Conservation (phyloP, 192 early-diverging fungal genomes). For the Entomortierella lignicola region DNA sequence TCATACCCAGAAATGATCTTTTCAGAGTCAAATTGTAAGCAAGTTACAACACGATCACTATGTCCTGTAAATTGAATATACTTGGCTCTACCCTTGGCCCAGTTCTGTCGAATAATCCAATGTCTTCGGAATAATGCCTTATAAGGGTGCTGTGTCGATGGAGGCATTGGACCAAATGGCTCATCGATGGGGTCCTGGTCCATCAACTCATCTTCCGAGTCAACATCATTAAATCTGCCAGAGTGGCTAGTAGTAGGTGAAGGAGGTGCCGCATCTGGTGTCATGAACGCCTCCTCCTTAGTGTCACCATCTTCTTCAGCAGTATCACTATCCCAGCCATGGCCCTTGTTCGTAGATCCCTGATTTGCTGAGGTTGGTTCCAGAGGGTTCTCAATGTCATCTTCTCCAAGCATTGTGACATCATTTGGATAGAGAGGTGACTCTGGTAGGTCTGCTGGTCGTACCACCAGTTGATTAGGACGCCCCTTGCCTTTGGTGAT, state of each 20-base stretch:
- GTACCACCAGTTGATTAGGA: slow-evolving; percentile 16
- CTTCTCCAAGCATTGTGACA: slow-evolving; percentile 48
- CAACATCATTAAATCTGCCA: slow-evolving; percentile 43
- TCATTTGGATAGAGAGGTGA: slow-evolving; percentile 50
- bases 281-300: slow-evolving; percentile 53
- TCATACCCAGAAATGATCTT: no score
- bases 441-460: slow-evolving; percentile 35
- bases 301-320: slow-evolving; percentile 55
- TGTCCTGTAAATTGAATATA: slow-evolving; percentile 88
- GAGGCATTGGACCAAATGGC: slow-evolving; percentile 50
- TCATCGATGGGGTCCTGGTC: slow-evolving; percentile 33
- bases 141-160: slow-evolving; percentile 68
- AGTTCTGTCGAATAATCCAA: slow-evolving; percentile 86
- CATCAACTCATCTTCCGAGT: slow-evolving; percentile 42
- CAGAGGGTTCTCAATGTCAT: slow-evolving; percentile 22
- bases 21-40: slow-evolving; percentile 95
- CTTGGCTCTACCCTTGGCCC: slow-evolving; percentile 79
- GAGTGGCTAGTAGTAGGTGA: slow-evolving; percentile 40
- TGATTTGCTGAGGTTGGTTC: not conserved
- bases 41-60: slow-evolving; percentile 89
- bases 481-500: slow-evolving; percentile 40
- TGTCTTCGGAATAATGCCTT: slow-evolving; percentile 85
- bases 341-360: slow-evolving; percentile 5
- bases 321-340: slow-evolving; percentile 53
- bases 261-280: slow-evolving; percentile 28